Conservation (phyloP, 1,284 basidiomycete species). For the Tranzscheliella williamsii region DNA sequence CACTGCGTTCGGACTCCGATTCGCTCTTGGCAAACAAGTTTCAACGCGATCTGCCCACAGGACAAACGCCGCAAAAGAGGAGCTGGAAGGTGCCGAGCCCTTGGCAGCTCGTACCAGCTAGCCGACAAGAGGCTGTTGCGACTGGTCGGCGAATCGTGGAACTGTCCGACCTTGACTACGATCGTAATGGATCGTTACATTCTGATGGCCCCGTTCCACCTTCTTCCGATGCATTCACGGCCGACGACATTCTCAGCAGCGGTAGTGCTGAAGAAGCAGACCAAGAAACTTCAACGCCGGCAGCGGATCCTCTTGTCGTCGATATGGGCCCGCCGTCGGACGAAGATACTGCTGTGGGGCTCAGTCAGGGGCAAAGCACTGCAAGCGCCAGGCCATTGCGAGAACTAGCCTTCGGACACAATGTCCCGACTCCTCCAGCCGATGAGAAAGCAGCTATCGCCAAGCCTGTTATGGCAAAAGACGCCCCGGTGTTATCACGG, state of each 20-base stretch:
- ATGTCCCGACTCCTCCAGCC: slow-evolving; percentile 10
- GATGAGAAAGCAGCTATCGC: not conserved
- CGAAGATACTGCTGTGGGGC: no score
- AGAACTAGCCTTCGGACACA: slow-evolving; percentile 20
- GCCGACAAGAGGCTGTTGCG: slow-evolving; percentile 35
- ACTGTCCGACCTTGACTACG: slow-evolving; percentile 6
- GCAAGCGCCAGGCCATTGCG: slow-evolving; percentile 5
- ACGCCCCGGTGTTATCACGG: not conserved
- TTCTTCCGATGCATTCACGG: not conserved
- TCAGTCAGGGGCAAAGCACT: not conserved
- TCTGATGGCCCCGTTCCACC: no score
- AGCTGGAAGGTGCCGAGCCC: slow-evolving; percentile 20
- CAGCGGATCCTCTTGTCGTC: not conserved
- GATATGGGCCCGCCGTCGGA: not conserved
- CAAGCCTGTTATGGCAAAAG: slow-evolving; percentile 6
- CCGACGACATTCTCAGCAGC: not conserved
- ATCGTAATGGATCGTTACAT: not conserved
- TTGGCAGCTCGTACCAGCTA: slow-evolving; percentile 39
- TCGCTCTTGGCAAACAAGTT: slow-evolving; percentile 12
- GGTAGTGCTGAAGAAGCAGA: not conserved
- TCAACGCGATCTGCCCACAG: slow-evolving; percentile 31
- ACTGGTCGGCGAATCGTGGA: slow-evolving; percentile 11
- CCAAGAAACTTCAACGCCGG: not conserved
- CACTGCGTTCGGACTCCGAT: slow-evolving; percentile 12
- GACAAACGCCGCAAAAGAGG: slow-evolving; percentile 46